Conservation (phyloP, 108 stramenopile species). For the Fistulifera solaris region DNA sequence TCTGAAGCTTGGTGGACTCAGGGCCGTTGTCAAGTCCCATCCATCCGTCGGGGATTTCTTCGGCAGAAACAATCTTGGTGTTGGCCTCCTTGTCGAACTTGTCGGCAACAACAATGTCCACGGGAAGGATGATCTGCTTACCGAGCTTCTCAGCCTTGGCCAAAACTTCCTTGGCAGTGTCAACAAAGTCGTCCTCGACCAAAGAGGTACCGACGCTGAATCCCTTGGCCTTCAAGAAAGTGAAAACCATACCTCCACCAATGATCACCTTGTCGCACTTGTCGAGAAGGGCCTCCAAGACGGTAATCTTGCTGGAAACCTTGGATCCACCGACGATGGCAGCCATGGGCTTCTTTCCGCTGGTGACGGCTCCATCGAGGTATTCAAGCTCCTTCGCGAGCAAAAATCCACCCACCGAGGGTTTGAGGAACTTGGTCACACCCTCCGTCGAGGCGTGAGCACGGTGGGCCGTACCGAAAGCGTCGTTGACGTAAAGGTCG, state of each 20-base stretch:
- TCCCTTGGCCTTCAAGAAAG: slow-evolving; percentile 99
- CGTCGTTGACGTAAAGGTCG: slow-evolving; percentile 98
- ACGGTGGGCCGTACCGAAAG: slow-evolving; percentile 99
- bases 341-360: slow-evolving; percentile 96
- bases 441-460: slow-evolving; percentile 99
- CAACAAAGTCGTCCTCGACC: slow-evolving; percentile 96
- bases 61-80: slow-evolving; percentile 66
- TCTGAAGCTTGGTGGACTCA: slow-evolving; percentile 72
- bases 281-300: slow-evolving; percentile 97
- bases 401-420: slow-evolving; percentile 89
- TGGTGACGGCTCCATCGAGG: slow-evolving; percentile 92
- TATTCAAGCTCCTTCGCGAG: slow-evolving; percentile 99
- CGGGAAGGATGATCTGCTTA: slow-evolving; percentile 90
- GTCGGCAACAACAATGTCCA: slow-evolving; percentile 92
- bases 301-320: slow-evolving; percentile 99
- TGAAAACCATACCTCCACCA: slow-evolving; percentile 99
- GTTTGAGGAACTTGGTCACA: slow-evolving; percentile 89
- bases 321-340: slow-evolving; percentile 99
- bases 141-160: slow-evolving; percentile 88
- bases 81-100: slow-evolving; percentile 86
- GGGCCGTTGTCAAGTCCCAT: slow-evolving; percentile 99
- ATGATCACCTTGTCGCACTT: slow-evolving; percentile 98
- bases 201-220: slow-evolving; percentile 85
- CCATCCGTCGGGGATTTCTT: slow-evolving; percentile 98
- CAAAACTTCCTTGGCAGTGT: slow-evolving; percentile 93